Evolutionary conservation across 257 asterid genomes (phyloP).

Genomic region (Leptodermis oblonga): DNA sequence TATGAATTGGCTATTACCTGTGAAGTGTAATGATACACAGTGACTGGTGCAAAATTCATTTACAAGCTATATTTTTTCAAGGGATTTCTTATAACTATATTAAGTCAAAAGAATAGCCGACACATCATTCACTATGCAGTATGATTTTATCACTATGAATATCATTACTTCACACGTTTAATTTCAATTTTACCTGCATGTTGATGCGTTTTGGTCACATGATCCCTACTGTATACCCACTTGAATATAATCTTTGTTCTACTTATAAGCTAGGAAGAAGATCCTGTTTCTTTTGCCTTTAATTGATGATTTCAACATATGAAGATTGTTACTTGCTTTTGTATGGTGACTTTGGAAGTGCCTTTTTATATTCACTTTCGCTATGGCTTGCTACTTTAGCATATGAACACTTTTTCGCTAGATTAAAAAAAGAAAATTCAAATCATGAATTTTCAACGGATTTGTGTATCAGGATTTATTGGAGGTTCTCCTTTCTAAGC

Average conservation of each 20-base stretch:
- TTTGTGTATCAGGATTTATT: constrained; percentile 42
- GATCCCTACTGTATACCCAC: not conserved
- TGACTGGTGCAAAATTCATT: not conserved
- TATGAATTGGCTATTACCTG: not conserved
- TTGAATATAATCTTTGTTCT: not conserved
- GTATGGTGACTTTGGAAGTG: not conserved
- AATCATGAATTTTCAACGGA: not conserved
- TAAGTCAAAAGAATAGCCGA: not conserved
- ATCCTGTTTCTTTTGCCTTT: not conserved
- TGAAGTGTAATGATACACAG: too few species aligned
- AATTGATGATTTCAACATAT: not conserved
- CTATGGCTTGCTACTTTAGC: not conserved
- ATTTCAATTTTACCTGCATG: not conserved
- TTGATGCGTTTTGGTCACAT: not conserved
- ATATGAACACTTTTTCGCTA: not conserved
- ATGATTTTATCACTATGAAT: not conserved
- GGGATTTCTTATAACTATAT: not conserved
- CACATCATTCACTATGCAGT: not conserved
- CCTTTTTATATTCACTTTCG: not conserved
- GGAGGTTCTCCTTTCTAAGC: constrained; percentile 44
- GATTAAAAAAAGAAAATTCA: not conserved
- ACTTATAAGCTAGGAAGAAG: not conserved
- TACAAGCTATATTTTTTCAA: not conserved
- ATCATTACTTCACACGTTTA: not conserved
- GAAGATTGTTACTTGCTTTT: not conserved